Base-by-base conservation (phyloP, 768 basidiomycete species). In the Dictyophora rubrovolvata region DNA sequence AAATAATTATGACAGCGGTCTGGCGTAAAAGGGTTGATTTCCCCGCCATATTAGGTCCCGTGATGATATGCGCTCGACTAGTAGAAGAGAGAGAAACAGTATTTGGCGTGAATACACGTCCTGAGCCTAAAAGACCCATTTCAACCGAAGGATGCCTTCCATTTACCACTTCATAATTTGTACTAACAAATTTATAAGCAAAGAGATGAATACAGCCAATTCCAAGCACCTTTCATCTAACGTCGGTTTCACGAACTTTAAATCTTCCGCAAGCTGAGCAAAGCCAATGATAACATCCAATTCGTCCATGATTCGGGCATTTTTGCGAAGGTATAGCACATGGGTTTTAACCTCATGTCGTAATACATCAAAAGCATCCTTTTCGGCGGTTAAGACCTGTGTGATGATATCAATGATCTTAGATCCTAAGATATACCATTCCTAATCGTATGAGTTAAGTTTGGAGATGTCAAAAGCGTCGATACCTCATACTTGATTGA, bases 141-240 rank as follows among this genome's bases (percentile, higher is more conserved):
- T 97, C 95, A 11, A 98, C 94, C 1, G 91, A 86, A 0, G 93
- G 93, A 74, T 98, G 94, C 22, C 94, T 84, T 17, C 93, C 94
- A 64, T 89, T 83, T 9, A 73, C 72, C 33, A 96, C 84, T 11
- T 84, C 70, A 65, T 88, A 87, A 0, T 78, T 75, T 55, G 74
- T 71, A 18, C 84, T 85, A 49, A 52, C 36, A 53, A 34, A 46
- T 42, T 12, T 35, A 49, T 21, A 4, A 28, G 16, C 1, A 46
- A 6, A 5, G 14, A 10, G 47, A 22, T n/a, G n/a, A n/a, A n/a
- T n/a, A n/a, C n/a, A 20, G 53, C 16, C 20, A 47, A 67, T 84
- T 63, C 7, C 7, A 7, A 28, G 28, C 63, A 93, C 94, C 85
- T 79, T 28, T 87, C 80, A 17, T 74, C 79, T 33, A 98, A 69